Conservation (phyloP, 192 early-diverging fungal genomes). For the Linnemannia elongata region DNA sequence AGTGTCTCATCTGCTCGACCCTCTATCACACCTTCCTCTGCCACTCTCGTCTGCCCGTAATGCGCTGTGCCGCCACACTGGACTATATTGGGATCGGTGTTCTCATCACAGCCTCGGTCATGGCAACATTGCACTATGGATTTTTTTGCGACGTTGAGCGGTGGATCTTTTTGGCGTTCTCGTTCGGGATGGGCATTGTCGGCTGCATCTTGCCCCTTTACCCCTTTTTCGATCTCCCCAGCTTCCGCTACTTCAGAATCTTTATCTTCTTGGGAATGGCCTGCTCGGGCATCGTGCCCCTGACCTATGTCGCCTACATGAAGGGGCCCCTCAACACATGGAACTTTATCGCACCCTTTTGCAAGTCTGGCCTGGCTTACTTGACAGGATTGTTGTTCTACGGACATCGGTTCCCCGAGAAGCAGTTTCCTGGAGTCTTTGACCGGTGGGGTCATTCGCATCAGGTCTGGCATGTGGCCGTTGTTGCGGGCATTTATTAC, state of each 20-base stretch:
- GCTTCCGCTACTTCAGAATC: slow-evolving; percentile 68
- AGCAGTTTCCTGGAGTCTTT: slow-evolving; percentile 70
- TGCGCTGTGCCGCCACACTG: slow-evolving; percentile 69
- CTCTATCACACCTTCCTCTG: slow-evolving; percentile 75
- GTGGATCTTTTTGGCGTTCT: slow-evolving; percentile 63
- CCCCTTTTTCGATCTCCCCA: slow-evolving; percentile 67
- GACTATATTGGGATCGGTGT: slow-evolving; percentile 77
- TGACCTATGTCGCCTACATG: slow-evolving; percentile 61
- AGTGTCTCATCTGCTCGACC: slow-evolving; percentile 71
- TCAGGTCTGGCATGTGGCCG: slow-evolving; percentile 74
- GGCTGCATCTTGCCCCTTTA: slow-evolving; percentile 67
- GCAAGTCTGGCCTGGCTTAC: slow-evolving; percentile 67
- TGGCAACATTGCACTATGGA: slow-evolving; percentile 69
- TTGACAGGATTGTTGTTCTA: slow-evolving; percentile 71
- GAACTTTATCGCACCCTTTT: slow-evolving; percentile 64
- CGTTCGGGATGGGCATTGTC: slow-evolving; percentile 57
- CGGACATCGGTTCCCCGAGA: slow-evolving; percentile 74
- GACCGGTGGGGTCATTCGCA: slow-evolving; percentile 72
- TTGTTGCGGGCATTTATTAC: slow-evolving; percentile 72
- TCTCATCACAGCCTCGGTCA: slow-evolving; percentile 71
- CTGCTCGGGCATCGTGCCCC: slow-evolving; percentile 63
- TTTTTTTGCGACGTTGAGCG: slow-evolving; percentile 69
- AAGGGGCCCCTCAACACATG: slow-evolving; percentile 60
- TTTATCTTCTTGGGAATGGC: slow-evolving; percentile 68
- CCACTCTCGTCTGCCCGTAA: slow-evolving; percentile 63